Evolutionary conservation across 495 filamentous ascomycete genomes (phyloP).

Genomic region (Chaetomium tenue): DNA sequence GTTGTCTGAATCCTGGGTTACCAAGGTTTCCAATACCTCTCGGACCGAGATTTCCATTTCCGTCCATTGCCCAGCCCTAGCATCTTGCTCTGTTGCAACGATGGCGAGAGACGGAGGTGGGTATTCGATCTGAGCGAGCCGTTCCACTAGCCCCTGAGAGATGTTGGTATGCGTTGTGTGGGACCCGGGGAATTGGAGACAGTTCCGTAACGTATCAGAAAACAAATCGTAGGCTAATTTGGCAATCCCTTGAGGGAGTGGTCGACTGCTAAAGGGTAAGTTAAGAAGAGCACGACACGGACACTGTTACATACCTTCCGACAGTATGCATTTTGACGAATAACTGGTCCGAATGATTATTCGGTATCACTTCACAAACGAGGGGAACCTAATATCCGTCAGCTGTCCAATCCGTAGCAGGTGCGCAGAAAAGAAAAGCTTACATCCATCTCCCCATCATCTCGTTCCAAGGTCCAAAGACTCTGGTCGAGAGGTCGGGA

Average conservation of each 20-base stretch:
- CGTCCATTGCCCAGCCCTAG: conserved; percentile 45
- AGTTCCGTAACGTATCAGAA: conserved; percentile 40
- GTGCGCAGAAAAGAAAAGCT: conserved; percentile 30
- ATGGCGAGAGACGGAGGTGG: not conserved
- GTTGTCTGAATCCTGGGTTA: conserved; percentile 47
- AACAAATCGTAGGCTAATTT: conserved; percentile 51
- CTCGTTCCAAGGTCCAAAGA: conserved; percentile 65
- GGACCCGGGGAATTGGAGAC: conserved; percentile 38
- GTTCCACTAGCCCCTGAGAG: conserved; percentile 3
- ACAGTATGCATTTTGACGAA: conserved; percentile 29
- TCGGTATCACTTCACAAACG: conserved; percentile 65
- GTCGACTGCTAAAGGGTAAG: conserved; percentile 33
- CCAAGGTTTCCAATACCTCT: conserved; percentile 56
- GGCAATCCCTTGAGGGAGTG: conserved; percentile 43
- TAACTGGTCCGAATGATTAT: conserved; percentile 23
- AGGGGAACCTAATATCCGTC: conserved; percentile 51
- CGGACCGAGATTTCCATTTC: conserved; percentile 51
- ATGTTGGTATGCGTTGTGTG: conserved; percentile 16
- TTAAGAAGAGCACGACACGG: conserved; percentile 2
- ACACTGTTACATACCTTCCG: conserved; percentile 21
- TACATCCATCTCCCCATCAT: conserved; percentile 73
- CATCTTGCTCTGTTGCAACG: too few relatives aligned
- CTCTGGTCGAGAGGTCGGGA: conserved; percentile 48
- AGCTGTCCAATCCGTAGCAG: not conserved
- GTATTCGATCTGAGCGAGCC: conserved; percentile 5